Conservation (phyloP, 345 rosid species). For the Syzygium oleosum region DNA sequence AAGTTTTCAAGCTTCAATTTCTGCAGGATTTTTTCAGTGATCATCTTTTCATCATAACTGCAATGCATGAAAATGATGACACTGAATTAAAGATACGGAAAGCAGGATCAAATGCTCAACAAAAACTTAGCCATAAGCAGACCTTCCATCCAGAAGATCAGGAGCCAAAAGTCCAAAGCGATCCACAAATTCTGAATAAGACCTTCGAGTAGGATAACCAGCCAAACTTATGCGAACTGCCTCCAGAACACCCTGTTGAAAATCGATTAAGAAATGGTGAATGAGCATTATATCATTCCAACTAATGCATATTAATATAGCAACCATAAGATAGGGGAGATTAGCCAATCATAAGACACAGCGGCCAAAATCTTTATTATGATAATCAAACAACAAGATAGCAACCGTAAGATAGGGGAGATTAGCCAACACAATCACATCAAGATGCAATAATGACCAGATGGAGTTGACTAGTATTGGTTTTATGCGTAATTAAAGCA, state of each 20-base stretch:
- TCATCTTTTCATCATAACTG: conserved; percentile 71
- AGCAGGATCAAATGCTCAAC: neutral
- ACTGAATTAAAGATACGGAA: neutral
- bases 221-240: conserved; percentile 98
- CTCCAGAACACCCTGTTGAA: conserved; percentile 84
- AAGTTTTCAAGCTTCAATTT: conserved; percentile 71
- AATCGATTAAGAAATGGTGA: neutral
- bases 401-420: neutral
- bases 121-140: neutral
- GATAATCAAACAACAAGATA: neutral
- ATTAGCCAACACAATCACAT: neutral
- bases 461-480: neutral
- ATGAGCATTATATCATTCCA: neutral
- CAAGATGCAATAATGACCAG: neutral
- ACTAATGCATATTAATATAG: neutral
- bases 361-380: neutral
- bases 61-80: neutral
- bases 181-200: conserved; percentile 82
- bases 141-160: conserved; percentile 82
- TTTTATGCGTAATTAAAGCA: neutral
- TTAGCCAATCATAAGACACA: neutral
- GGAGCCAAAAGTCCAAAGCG: conserved; percentile 80
- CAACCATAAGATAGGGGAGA: neutral
- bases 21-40: conserved; percentile 64
- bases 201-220: conserved; percentile 91